Evolutionary conservation across 495 filamentous ascomycete genomes (phyloP), one percentile per base, ranked within the genome.

Genomic region (Massariosphaeria phaeospora): DNA sequence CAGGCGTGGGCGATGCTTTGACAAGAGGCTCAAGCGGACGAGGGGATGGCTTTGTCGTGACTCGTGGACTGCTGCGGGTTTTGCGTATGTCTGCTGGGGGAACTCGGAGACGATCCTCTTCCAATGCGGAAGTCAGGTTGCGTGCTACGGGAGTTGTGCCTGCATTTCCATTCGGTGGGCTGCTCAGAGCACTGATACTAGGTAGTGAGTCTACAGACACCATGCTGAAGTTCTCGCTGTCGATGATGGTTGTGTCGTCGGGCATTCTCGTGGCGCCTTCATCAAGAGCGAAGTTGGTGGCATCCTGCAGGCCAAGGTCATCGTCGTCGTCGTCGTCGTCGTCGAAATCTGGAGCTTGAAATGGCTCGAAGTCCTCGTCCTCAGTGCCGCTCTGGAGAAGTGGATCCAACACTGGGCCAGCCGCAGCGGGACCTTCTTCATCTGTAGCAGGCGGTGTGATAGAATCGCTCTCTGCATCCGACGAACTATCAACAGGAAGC

Each of bases 181-280:
- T 62, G 25, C 45, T 52, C 12, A 57, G 33, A 7, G 41, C 38
- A 17, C 52, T 44, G 20, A 43, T 57, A 36, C 64, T 67, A 23
- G 65, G 62, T 31, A 71, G 45, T 9, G 67, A 69, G 8, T 68
- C 64, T 2, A 70, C 59, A 2, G 69, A 71, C 1, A 71, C 55
- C 66, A 71, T 70, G 39, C 66, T 71, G 57, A 71, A 71, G 24
- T 66, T 65, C 39, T 71, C 69, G 39, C 67, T 68, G 24, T 64
- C 61, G 3, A 65, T 35, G 10, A 71, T 57, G 6, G 67, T 70
- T 24, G 63, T 63, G 29, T 71, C 67, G 15, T 62, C 63, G 1
- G 50, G 43, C 13, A 50, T 43, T 31, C 47, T 25, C 3, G 55
- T 49, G 10, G 42, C 53, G 11, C 39, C 51, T 42, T 66, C 66